These are phyloP conservation scores for Fremontodendron californicum DNA, from an alignment of 345 rosid species.

Conservation along the genomic window DNA sequence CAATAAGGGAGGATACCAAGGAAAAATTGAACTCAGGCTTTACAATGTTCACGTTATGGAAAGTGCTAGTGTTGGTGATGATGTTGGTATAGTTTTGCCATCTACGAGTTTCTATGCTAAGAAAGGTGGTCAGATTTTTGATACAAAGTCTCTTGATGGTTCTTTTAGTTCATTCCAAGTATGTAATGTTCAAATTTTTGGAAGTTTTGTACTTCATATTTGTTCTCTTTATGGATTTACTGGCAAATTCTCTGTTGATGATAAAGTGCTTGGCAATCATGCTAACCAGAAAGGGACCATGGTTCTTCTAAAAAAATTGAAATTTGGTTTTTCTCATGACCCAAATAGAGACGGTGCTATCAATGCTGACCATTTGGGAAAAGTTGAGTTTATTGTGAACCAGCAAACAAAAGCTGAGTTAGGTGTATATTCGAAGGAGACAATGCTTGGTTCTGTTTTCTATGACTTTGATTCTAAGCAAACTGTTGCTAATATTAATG, in stretches of 20 bases:
- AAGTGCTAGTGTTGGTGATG: slow-evolving; percentile 40
- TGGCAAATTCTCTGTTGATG: slow-evolving; percentile 55
- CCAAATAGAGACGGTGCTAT: slow-evolving; percentile 83
- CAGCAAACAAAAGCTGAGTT: slow-evolving; percentile 78
- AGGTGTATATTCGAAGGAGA: slow-evolving; percentile 75
- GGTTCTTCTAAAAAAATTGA: slow-evolving; percentile 88
- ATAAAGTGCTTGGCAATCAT: slow-evolving; percentile 86
- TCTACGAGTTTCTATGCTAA: slow-evolving; percentile 95
- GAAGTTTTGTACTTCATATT: slow-evolving; percentile 87
- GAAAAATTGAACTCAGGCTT: too few species aligned
- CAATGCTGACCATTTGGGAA: slow-evolving; percentile 64
- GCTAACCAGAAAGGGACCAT: slow-evolving; percentile 96
- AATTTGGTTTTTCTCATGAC: slow-evolving; percentile 97
- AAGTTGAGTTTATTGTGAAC: slow-evolving; percentile 77
- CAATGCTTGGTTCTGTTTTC: too few species aligned
- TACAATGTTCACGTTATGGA: too few species aligned
- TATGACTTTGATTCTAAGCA: too few species aligned
- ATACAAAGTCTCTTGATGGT: neutral
- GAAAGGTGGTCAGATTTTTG: slow-evolving; percentile 73
- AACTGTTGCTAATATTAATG: too few species aligned
- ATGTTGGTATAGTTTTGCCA: slow-evolving; percentile 68
- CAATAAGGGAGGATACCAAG: too few species aligned
- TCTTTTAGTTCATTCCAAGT: slow-evolving; percentile 41
- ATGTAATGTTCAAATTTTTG: slow-evolving; percentile 75
- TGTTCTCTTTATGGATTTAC: slow-evolving; percentile 47